Conservation (phyloP, 1,139 yeast genomes). For the Meyerozyma elateridarum region DNA sequence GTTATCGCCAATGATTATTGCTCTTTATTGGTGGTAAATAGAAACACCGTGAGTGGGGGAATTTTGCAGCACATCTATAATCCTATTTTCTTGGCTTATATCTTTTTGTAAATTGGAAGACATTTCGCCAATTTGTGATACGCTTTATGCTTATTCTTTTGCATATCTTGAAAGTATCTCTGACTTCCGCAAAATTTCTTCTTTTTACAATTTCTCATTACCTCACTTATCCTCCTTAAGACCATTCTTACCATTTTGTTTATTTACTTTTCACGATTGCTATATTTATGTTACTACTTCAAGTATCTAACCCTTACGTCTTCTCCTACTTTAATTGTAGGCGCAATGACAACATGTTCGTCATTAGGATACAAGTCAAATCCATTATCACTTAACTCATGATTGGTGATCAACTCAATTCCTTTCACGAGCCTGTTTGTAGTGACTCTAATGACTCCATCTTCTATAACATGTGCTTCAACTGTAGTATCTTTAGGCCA, state of each 20-base stretch:
- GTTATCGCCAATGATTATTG: too few species aligned
- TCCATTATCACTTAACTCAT: slow-evolving; percentile 35
- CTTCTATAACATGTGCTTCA: neutral
- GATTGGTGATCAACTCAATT: slow-evolving; percentile 22
- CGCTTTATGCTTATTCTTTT: too few species aligned
- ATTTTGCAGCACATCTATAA: too few species aligned
- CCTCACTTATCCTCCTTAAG: neutral
- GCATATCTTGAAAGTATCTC: too few species aligned
- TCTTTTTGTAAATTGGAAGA: too few species aligned
- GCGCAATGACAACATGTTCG: slow-evolving; percentile 12
- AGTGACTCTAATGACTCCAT: slow-evolving; percentile 7
- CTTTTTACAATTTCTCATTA: neutral
- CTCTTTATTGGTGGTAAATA: too few species aligned
- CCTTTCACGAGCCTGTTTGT: slow-evolving; percentile 40
- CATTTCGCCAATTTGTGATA: too few species aligned
- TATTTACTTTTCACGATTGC: neutral
- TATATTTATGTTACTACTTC: neutral
- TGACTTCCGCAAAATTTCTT: too few species aligned
- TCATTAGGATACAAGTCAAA: slow-evolving; percentile 41
- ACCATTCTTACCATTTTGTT: too few species aligned
- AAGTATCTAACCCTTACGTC: neutral
- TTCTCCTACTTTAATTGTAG: neutral
- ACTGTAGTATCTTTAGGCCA: slow-evolving; percentile 7
- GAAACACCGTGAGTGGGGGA: too few species aligned
- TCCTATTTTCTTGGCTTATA: too few species aligned